Conservation (phyloP, 345 rosid genomes). For the Theobroma cacao region DNA sequence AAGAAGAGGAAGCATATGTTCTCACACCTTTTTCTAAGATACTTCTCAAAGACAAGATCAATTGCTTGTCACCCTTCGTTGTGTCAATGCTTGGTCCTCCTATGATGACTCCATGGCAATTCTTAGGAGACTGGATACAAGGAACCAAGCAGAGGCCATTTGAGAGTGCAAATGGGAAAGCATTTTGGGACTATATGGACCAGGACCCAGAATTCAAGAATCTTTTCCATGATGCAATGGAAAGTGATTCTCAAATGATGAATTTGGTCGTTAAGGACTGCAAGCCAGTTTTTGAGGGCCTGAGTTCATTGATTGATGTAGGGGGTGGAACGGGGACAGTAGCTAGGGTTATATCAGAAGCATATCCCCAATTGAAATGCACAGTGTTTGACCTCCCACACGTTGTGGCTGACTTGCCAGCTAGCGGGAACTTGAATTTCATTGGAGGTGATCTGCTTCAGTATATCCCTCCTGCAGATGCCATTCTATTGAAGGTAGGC, state of each 20-base stretch:
- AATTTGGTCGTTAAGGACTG: conserved; percentile 32
- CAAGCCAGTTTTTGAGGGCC: conserved; percentile 34
- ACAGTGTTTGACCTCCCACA: conserved; percentile 46
- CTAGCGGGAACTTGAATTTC: conserved; percentile 31
- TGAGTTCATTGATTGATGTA: conserved; percentile 42
- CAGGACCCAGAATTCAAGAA: conserved; percentile 23
- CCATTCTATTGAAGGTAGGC: conserved; percentile 38
- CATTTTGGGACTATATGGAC: conserved; percentile 23
- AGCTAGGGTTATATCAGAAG: conserved; percentile 32
- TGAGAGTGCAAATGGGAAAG: conserved; percentile 32
- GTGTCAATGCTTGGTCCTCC: conserved; percentile 27
- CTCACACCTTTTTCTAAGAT: conserved; percentile 35
- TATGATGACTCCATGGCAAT: conserved; percentile 28
- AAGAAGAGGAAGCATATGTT: conserved; percentile 28
- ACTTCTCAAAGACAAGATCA: conserved; percentile 33
- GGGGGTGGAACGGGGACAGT: conserved; percentile 47
- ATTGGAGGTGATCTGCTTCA: conserved; percentile 46
- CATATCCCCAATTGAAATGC: conserved; percentile 34
- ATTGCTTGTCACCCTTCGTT: conserved; percentile 33
- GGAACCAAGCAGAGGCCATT: conserved; percentile 25
- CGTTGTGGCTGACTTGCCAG: conserved; percentile 27
- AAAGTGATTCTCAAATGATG: conserved; percentile 39
- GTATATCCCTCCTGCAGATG: conserved; percentile 42
- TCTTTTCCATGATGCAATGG: conserved; percentile 36
- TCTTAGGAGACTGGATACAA: conserved; percentile 31